A percentile compares a stretch with the other conserved stretches of the same genome.
Conservation (phyloP, 176 grass and related monocot genomes). For the Avena insularis region DNA sequence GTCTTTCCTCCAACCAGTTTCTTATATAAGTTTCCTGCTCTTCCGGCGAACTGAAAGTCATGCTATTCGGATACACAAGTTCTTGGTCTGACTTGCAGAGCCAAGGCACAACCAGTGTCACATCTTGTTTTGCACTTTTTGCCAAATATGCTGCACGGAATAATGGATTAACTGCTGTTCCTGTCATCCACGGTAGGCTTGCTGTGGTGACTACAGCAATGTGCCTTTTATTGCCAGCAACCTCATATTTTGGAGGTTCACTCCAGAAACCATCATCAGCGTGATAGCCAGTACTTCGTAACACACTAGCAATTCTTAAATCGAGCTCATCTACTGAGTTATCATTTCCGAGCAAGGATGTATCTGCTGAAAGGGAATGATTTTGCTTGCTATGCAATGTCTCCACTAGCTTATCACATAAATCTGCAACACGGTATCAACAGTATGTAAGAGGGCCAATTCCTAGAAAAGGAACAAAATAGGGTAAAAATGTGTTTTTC, state of each 20-base stretch:
- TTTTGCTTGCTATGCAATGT: constrained; percentile 61
- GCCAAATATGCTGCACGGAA: constrained; percentile 94
- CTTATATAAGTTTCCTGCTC: constrained; percentile 89
- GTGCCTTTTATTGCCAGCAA: constrained; percentile 63
- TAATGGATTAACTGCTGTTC: constrained; percentile 92
- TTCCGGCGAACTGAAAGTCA: constrained; percentile 76
- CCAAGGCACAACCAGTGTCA: constrained; percentile 86
- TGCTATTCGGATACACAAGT: constrained; percentile 81
- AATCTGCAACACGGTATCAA: constrained; percentile 55
- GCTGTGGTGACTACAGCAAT: constrained; percentile 92
- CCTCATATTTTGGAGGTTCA: constrained; percentile 53
- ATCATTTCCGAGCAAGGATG: constrained; percentile 56
- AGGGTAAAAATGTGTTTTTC: not conserved
- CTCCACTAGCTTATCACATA: constrained; percentile 72
- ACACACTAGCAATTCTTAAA: constrained; percentile 84
- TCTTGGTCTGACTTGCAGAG: constrained; percentile 80
- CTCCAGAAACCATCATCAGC: constrained; percentile 64
- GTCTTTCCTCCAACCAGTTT: constrained; percentile 86
- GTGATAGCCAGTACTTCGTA: constrained; percentile 73
- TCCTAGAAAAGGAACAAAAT: not conserved
- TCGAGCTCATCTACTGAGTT: constrained; percentile 69
- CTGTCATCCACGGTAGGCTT: constrained; percentile 98
- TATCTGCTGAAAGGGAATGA: constrained; percentile 54
- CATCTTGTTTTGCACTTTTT: constrained; percentile 78
- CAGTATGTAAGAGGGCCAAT: not conserved